Evolutionary conservation across 2,329 filamentous ascomycete genomes (phyloP).

Genomic region (Myrmaecium sp.): DNA sequence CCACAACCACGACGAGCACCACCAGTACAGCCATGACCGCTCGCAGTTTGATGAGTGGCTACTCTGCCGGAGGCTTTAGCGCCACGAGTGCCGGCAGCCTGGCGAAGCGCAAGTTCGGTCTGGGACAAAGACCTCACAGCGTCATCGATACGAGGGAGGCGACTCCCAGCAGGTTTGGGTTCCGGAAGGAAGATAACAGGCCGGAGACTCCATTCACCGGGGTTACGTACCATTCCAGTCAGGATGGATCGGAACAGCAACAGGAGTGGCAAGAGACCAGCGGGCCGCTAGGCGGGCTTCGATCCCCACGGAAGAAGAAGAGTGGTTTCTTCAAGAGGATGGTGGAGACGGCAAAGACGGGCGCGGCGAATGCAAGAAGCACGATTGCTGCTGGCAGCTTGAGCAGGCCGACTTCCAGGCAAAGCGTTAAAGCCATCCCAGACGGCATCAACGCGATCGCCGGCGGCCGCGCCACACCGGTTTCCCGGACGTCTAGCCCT

Average conservation of each 20-base stretch:
- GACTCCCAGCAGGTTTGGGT: conserved; percentile 16
- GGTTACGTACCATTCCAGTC: conserved; percentile 82
- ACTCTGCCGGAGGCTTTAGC: conserved; percentile 79
- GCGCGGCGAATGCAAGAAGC: conserved; percentile 74
- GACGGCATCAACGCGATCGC: conserved; percentile 37
- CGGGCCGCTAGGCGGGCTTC: conserved; percentile 60
- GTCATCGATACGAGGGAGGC: conserved; percentile 39
- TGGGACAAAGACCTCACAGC: conserved; percentile 41
- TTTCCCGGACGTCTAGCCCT: conserved; percentile 16
- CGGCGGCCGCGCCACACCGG: conserved; percentile 24
- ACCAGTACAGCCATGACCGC: conserved; percentile 62
- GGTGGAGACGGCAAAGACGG: conserved; percentile 83
- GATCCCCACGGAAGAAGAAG: conserved; percentile 57
- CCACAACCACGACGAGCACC: conserved; percentile 48
- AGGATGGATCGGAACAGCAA: conserved; percentile 41
- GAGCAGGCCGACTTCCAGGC: conserved; percentile 24
- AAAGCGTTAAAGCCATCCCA: conserved; percentile 21
- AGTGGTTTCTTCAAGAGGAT: conserved; percentile 92
- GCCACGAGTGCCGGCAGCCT: conserved; percentile 90
- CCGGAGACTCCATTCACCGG: conserved; percentile 48
- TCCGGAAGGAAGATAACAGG: conserved; percentile 23
- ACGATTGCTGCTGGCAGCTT: conserved; percentile 51
- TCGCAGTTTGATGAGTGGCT: conserved; percentile 83
- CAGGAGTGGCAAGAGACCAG: conserved; percentile 39
- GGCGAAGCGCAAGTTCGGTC: conserved; percentile 50